Evolutionary conservation across 1,284 basidiomycete genomes (phyloP).

Genomic region (Pulveroboletus sp.): DNA sequence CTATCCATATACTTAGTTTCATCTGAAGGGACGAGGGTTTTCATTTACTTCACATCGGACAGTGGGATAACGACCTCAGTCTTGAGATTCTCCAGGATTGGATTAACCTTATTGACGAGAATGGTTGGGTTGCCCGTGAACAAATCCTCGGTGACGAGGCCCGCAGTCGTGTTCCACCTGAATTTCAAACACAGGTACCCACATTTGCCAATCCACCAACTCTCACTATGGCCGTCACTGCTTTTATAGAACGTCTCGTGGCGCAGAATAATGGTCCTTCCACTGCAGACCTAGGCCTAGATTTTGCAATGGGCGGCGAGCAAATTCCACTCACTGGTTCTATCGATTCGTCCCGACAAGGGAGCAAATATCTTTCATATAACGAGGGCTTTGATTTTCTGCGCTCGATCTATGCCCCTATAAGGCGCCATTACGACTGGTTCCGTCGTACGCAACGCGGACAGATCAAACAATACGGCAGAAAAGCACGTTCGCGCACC

Average conservation of each 20-base stretch:
- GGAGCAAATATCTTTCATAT: conserved; percentile 57
- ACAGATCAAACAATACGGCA: conserved; percentile 87
- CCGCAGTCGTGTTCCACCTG: conserved; percentile 83
- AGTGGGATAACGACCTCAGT: conserved; percentile 91
- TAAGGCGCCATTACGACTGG: conserved; percentile 93
- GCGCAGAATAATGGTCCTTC: conserved; percentile 46
- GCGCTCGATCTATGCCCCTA: conserved; percentile 76
- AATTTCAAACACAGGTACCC: conserved; percentile 92
- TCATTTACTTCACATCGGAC: conserved; percentile 86
- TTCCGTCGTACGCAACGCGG: conserved; percentile 92
- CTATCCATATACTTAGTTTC: conserved; percentile 2
- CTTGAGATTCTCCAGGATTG: conserved; percentile 88
- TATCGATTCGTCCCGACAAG: conserved; percentile 26
- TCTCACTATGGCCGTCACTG: conserved; percentile 85
- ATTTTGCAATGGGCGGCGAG: conserved; percentile 47
- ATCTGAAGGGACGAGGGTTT: conserved; percentile 88
- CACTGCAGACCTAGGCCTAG: conserved; percentile 64
- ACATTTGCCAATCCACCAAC: conserved; percentile 94
- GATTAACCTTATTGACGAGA: conserved; percentile 87
- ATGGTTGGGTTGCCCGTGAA: conserved; percentile 94
- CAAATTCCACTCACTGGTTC: conserved; percentile 49
- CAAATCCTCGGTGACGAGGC: conserved; percentile 96
- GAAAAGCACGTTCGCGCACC: conserved; percentile 77
- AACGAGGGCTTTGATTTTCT: conserved; percentile 70
- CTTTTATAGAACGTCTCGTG: conserved; percentile 79